Base-by-base conservation (phyloP, 768 basidiomycete species). In the Fibroporia radiculosa region DNA sequence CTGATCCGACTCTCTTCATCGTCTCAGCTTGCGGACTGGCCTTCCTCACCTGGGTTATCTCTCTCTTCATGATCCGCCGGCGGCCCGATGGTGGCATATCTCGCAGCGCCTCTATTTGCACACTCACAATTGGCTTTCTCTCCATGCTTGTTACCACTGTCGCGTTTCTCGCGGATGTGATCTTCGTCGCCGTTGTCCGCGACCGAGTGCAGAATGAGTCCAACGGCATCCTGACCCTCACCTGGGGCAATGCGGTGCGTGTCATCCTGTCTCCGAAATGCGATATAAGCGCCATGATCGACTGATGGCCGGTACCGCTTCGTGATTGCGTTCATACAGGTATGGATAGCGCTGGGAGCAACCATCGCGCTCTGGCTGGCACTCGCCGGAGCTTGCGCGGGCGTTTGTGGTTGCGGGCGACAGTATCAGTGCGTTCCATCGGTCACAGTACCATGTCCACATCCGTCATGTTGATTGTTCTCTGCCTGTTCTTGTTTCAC, bases 281-380 rank as follows among this genome's bases (percentile, higher is more conserved):
- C 28, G 12, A 25, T 40, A 14, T 23, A 28, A 4, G 39, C 25
- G n/a, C 25, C 25, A 25, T 20, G n/a, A 24, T 20, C 36, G 31
- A 35, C 42, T 44, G 38, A 39, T 34, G 13, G 6, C 41, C 28
- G 35, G 11, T 42, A 22, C 38, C 45, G 48, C 25, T 22, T 32
- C 35, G 22, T 44, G 22, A 29, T 45, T 29, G 25, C 16, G 43
- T 37, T 50, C 25, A 46, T 45, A 39, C 53, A 73, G 71, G 69
- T 73, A 33, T 80, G 77, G 75, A 70, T 80, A 66, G 62, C 65
- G n/a, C 60, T 79, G 26, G 71, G 58, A 16, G 77, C 78, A 3
- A 62, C 70, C 13, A 54, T 78, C 43, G 63, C 67, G 12, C 60
- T 76, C 16, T 77, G 74, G 76, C 48, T 71, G 33, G 66, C 70